Percentiles rank a stretch among this genome's conserved stretches.
Evolutionary conservation across 2,329 filamentous ascomycete genomes (phyloP).

Genomic region (Trichoderma asperellum): DNA sequence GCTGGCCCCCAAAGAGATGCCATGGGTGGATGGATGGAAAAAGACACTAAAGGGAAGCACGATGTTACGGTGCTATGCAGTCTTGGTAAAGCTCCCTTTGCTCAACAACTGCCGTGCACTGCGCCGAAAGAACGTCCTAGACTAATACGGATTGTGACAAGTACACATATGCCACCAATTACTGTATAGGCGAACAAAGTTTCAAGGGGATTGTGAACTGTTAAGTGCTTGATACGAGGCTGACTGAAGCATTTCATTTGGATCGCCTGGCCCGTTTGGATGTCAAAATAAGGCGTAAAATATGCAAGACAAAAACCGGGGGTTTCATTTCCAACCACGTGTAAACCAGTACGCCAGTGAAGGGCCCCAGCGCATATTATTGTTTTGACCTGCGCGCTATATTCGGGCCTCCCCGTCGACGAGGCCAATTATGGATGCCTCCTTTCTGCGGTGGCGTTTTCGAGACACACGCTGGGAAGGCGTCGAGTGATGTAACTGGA

Average conservation of each 20-base stretch:
- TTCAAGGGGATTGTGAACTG: background rate
- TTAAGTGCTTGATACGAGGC: background rate
- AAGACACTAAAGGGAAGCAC: slow-evolving; percentile 8
- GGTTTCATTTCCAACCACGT: background rate
- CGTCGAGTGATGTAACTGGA: background rate
- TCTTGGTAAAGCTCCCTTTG: slow-evolving; percentile 3
- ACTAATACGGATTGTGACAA: background rate
- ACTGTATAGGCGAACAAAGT: background rate
- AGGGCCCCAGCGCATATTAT: background rate
- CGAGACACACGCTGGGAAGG: background rate
- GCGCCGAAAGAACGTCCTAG: background rate
- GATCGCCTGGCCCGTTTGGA: background rate
- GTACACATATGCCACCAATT: background rate
- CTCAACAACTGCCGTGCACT: slow-evolving; percentile 24
- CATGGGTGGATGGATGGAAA: background rate
- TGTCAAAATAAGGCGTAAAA: background rate
- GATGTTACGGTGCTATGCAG: slow-evolving; percentile 9
- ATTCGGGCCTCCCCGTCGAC: background rate
- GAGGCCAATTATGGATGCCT: background rate
- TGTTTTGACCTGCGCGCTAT: background rate
- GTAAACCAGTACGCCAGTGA: background rate
- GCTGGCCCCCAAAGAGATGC: background rate
- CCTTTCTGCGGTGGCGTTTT: background rate
- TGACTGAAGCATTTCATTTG: background rate
- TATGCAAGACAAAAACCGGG: background rate